Evolutionary conservation across 2,329 filamentous ascomycete genomes (phyloP).

Genomic region (Calonectria crousiana): DNA sequence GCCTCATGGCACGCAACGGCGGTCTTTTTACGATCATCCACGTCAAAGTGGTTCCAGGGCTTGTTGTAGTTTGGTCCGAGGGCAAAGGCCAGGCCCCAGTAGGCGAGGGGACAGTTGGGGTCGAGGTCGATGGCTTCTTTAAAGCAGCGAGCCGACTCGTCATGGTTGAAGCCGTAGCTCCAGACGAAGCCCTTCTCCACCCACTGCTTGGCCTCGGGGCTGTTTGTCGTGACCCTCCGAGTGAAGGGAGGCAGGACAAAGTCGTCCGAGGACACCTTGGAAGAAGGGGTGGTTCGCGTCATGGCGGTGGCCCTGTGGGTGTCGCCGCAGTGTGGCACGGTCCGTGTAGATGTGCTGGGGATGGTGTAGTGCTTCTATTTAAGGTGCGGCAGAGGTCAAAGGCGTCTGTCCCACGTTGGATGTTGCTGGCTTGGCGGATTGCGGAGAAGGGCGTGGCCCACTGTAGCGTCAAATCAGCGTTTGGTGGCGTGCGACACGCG

Average conservation of each 20-base stretch:
- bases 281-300: slow-evolving; percentile 26
- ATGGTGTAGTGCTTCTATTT: background rate
- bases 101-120: slow-evolving; percentile 67
- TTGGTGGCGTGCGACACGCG: slow-evolving; percentile 30
- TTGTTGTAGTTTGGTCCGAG: slow-evolving; percentile 81
- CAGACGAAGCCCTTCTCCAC: slow-evolving; percentile 76
- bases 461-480: slow-evolving; percentile 38
- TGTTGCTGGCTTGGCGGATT: slow-evolving; percentile 29
- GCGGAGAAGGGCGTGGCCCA: slow-evolving; percentile 37
- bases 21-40: slow-evolving; percentile 37
- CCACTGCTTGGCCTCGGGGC: slow-evolving; percentile 67
- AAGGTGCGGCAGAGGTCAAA: background rate
- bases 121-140: slow-evolving; percentile 67
- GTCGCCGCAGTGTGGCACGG: background rate
- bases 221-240: slow-evolving; percentile 66
- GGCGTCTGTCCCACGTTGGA: slow-evolving; percentile 11
- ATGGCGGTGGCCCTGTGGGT: slow-evolving; percentile 15
- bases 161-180: slow-evolving; percentile 79
- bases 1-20: slow-evolving; percentile 26
- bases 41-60: slow-evolving; percentile 65
- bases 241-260: slow-evolving; percentile 43
- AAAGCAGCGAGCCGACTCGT: slow-evolving; percentile 73
- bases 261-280: slow-evolving; percentile 27
- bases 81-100: slow-evolving; percentile 77
- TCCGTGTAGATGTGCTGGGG: no score